Evolutionary conservation across 345 rosid species (phyloP), one percentile per base, ranked within the genome.

Genomic region (Dimocarpus longan): DNA sequence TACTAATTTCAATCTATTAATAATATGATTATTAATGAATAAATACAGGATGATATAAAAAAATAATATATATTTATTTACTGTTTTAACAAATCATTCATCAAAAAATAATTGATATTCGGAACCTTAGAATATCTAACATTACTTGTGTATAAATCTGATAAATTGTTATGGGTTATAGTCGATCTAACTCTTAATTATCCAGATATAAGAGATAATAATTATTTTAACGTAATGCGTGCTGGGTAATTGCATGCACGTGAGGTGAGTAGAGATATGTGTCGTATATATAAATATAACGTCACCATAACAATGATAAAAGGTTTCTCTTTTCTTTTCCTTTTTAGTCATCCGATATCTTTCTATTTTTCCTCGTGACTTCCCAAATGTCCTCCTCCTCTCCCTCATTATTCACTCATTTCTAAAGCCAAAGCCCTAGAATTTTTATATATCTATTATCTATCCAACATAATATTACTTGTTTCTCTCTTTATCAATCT

Each of bases 311-410:
- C 21, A 75, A 78, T 82, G 76, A 78, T 74, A 82, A 80, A 85
- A 85, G 84, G 59, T 59, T 12, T 40, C 57, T 71, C 72, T 78
- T 77, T 74, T 82, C 71, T 76, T 82, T 80, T 77, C 66, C 83
- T 80, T 85, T 85, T 82, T 71, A 78, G 80, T 71, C 82, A 74
- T 75, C 78, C 85, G 73, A 82, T 73, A 75, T 82, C 78, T 85
- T 81, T 82, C 79, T 26, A 42, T 32, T 46, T 79, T 26, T 73
- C 77, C 68, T 66, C 68, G 77, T 71, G 56, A 78, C 21, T 82
- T 70, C 79, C 79, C 81, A 78, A 82, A 78, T 78, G 66, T 39
- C 76, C 72, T 48, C 26, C 32, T 32, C 11, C 10, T 62, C 32
- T 40, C 16, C 2, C 62, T 22, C 1, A 6, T 24, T 48, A 21